phyloP scores from a whole-genome alignment of 164 flowering plant genomes.

The Kingdonia uniflora region DNA sequence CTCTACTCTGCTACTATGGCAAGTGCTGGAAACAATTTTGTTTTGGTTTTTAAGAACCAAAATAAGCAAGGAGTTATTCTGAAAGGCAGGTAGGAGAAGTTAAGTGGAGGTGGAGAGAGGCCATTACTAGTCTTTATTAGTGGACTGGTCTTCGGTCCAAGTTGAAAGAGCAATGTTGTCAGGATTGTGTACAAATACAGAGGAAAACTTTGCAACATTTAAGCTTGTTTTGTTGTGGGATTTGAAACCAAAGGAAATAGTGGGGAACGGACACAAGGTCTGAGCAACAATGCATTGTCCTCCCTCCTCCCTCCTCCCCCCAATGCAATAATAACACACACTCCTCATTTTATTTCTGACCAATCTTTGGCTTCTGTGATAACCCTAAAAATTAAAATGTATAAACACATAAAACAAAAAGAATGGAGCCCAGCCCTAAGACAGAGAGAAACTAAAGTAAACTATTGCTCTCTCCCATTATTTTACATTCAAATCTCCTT shows the following conservation, averaged over 20 bases:
- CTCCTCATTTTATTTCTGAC: conserved; percentile 24
- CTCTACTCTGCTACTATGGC: too few species aligned
- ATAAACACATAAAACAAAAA: conserved; percentile 46
- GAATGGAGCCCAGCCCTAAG: conserved; percentile 15
- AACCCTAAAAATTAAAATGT: conserved; percentile 1
- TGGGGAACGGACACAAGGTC: background rate
- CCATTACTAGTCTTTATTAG: too few species aligned
- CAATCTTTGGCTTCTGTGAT: conserved; percentile 34
- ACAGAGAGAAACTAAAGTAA: conserved; percentile 7
- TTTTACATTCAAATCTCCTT: conserved; percentile 25
- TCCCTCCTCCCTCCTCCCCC: conserved; percentile 22
- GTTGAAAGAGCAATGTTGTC: conserved; percentile 10
- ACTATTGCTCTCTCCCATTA: background rate
- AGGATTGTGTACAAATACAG: conserved; percentile 20
- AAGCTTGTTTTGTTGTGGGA: conserved; percentile 12
- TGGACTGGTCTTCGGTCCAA: conserved; percentile 42
- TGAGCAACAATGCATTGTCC: background rate
- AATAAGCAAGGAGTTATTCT: too few species aligned
- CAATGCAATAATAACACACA: conserved; percentile 18
- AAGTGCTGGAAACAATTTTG: too few species aligned
- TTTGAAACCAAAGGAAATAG: conserved; percentile 13
- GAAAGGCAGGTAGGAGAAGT: too few species aligned
- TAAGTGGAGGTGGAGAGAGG: too few species aligned
- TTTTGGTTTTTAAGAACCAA: too few species aligned
- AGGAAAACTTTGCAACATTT: conserved; percentile 14